These are phyloP conservation scores for Prillingera fragicola DNA, from an alignment of 1,284 basidiomycete species.

Conservation along the genomic window DNA sequence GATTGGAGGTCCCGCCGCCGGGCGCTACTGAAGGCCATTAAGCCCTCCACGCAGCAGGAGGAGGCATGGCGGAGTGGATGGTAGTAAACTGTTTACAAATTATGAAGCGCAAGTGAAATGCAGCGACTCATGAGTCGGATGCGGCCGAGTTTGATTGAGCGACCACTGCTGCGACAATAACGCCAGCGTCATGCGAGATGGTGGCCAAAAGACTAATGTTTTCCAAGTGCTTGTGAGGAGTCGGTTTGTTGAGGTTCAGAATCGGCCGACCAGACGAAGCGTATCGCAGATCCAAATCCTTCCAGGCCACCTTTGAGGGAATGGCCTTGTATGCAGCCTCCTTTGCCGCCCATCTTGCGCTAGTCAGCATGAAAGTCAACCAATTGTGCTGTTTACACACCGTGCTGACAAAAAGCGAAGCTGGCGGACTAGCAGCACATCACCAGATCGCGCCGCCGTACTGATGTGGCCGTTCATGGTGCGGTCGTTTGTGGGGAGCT, in stretches of 20 bases:
- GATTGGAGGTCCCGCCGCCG: slow-evolving; percentile 74
- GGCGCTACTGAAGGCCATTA: slow-evolving; percentile 51
- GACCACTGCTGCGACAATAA: slow-evolving; percentile 68
- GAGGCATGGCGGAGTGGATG: background rate
- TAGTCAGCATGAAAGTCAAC: background rate
- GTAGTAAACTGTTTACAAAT: background rate
- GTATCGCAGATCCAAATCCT: slow-evolving; percentile 54
- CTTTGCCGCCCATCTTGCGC: slow-evolving; percentile 69
- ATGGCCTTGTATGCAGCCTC: slow-evolving; percentile 87
- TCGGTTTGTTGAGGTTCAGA: slow-evolving; percentile 7
- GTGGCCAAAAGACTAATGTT: slow-evolving; percentile 56
- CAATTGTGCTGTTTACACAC: slow-evolving; percentile 6
- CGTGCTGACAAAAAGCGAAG: slow-evolving; percentile 8
- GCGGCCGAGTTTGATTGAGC: slow-evolving; percentile 50
- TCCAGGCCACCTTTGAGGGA: slow-evolving; percentile 64
- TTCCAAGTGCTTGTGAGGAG: background rate
- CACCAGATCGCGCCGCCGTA: slow-evolving; percentile 1
- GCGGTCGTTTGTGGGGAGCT: background rate
- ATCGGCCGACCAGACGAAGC: slow-evolving; percentile 21
- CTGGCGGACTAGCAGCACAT: background rate
- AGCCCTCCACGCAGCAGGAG: background rate
- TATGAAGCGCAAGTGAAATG: no score
- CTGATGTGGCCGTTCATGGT: slow-evolving; percentile 13
- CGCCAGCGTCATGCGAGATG: slow-evolving; percentile 79
- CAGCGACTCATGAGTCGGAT: no score